Percentiles rank a stretch among this genome's conserved stretches.
Evolutionary conservation across 345 rosid species (phyloP).

Genomic region (Nasturtium officinale): DNA sequence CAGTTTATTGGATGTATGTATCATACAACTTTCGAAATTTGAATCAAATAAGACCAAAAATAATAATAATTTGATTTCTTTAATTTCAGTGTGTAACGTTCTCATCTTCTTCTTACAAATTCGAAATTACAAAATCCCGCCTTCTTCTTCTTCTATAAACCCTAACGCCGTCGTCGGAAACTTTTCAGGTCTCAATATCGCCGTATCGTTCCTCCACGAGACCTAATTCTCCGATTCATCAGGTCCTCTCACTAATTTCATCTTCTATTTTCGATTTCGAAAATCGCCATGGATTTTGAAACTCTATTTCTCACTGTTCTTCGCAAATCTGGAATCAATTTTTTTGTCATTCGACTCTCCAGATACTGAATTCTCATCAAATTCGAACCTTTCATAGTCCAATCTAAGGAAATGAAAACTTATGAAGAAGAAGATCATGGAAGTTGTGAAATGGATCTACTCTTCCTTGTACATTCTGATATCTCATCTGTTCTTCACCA

Average conservation of each 20-base stretch:
- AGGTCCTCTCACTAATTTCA: not conserved
- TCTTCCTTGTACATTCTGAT: slow-evolving; percentile 71
- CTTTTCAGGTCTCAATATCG: not conserved
- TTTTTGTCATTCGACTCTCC: slow-evolving; percentile 1
- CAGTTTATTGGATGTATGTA: not conserved
- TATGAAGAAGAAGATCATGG: slow-evolving; percentile 23
- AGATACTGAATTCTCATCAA: slow-evolving; percentile 20
- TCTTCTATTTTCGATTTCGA: slow-evolving; percentile 11
- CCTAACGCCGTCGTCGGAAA: slow-evolving; percentile 20
- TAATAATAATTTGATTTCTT: too few species aligned
- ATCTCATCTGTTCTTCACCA: slow-evolving; percentile 58
- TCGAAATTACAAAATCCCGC: slow-evolving; percentile 41
- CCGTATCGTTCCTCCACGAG: not conserved
- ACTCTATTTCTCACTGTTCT: slow-evolving; percentile 1
- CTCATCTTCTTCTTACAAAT: slow-evolving; percentile 26
- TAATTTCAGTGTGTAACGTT: not conserved
- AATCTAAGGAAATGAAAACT: slow-evolving; percentile 19
- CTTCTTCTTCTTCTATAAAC: slow-evolving; percentile 26
- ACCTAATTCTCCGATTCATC: slow-evolving; percentile 16
- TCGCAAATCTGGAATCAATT: not conserved
- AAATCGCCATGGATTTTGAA: not conserved
- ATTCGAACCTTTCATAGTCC: not conserved
- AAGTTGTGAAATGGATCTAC: slow-evolving; percentile 51
- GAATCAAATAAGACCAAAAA: not conserved
- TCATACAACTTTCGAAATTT: not conserved